Conservation (phyloP, 176 grass and related monocot genomes). For the Coix lacrymajobi region DNA sequence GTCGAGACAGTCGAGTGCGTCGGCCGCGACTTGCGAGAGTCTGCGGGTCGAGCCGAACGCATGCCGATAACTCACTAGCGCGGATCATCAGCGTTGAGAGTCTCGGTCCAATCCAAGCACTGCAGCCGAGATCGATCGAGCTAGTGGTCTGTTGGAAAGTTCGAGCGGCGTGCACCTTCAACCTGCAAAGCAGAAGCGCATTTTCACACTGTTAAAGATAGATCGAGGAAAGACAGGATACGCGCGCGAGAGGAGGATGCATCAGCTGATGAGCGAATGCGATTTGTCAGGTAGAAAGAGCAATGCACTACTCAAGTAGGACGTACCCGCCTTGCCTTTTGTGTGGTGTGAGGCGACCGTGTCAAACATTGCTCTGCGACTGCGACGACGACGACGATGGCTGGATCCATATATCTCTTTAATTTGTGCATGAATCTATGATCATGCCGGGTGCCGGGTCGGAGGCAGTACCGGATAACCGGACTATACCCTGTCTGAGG, state of each 20-base stretch:
- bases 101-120: conserved; percentile 2
- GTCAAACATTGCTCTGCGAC: not conserved
- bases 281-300: not conserved
- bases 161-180: not conserved
- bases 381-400: too few species aligned
- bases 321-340: not conserved
- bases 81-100: not conserved
- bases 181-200: not conserved
- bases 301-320: not conserved
- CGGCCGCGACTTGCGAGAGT: too few species aligned
- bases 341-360: not conserved
- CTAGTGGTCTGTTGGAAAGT: conserved; percentile 15
- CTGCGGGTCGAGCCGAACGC: too few species aligned
- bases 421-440: too few species aligned
- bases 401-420: too few species aligned
- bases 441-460: too few species aligned
- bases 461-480: too few species aligned
- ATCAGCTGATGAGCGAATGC: not conserved
- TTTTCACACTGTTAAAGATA: conserved; percentile 4
- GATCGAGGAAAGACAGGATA: not conserved
- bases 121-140: not conserved
- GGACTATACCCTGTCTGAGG: too few species aligned
- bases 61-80: too few species aligned
- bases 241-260: too few species aligned
- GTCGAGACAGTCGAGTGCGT: too few species aligned